These are phyloP conservation scores for Fusarium guadeloupense DNA, from an alignment of 2,329 filamentous ascomycete genomes.

Conservation along the genomic window DNA sequence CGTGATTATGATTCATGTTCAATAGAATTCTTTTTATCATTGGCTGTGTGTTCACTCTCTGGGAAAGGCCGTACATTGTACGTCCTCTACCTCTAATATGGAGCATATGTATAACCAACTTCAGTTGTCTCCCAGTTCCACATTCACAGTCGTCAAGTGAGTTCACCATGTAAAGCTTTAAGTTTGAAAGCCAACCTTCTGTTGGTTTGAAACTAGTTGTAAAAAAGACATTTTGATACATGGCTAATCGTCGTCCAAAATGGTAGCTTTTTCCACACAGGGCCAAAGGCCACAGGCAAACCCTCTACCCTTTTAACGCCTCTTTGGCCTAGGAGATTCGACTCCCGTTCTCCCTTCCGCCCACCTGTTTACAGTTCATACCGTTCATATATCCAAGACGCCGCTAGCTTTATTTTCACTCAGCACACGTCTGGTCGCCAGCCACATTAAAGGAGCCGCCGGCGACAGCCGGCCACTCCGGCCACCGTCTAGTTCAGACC, in stretches of 20 bases:
- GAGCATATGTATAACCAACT: too few species aligned
- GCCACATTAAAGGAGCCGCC: slow-evolving; percentile 45
- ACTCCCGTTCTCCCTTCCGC: slow-evolving; percentile 15
- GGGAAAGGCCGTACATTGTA: too few species aligned
- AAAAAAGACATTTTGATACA: slow-evolving; percentile 43
- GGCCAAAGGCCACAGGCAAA: slow-evolving; percentile 39
- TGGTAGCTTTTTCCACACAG: slow-evolving; percentile 43
- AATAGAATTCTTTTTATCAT: too few species aligned
- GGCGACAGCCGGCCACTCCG: slow-evolving; percentile 21
- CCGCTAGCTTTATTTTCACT: slow-evolving; percentile 21
- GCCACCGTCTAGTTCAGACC: slow-evolving; percentile 41
- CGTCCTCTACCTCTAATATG: too few species aligned
- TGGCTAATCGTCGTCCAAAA: slow-evolving; percentile 42
- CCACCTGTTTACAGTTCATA: slow-evolving; percentile 38
- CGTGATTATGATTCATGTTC: too few species aligned
- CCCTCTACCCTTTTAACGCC: slow-evolving; percentile 43
- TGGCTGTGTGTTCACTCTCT: too few species aligned
- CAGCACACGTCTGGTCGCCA: slow-evolving; percentile 40
- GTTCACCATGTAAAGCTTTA: background rate
- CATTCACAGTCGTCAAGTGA: background rate
- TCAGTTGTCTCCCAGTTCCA: background rate
- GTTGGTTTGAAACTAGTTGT: slow-evolving; percentile 36
- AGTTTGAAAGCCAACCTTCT: slow-evolving; percentile 36
- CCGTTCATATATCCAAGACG: slow-evolving; percentile 43
- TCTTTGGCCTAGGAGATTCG: slow-evolving; percentile 37